Evolutionary conservation across 2,329 filamentous ascomycete genomes (phyloP).

Genomic region (Ophiosphaerella narmari): DNA sequence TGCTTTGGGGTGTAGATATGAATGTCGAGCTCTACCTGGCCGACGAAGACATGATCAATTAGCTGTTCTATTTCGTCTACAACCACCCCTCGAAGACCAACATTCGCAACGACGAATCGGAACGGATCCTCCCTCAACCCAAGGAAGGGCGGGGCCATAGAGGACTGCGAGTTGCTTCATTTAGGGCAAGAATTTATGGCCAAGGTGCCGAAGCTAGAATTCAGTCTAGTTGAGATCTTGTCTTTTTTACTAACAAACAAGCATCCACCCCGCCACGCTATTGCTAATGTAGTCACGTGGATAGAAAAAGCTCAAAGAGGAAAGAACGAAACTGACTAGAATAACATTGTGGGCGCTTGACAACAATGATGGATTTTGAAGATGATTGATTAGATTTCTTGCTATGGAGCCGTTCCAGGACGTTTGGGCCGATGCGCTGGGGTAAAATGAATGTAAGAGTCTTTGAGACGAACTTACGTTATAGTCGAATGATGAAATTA

Average conservation of each 20-base stretch:
- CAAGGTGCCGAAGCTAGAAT: constrained; percentile 16
- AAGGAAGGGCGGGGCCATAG: constrained; percentile 5
- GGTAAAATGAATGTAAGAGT: no score
- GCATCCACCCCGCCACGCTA: constrained; percentile 13
- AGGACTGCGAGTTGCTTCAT: constrained; percentile 11
- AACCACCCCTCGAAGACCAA: no score
- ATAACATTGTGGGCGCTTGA: constrained; percentile 14
- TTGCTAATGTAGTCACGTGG: constrained; percentile 13
- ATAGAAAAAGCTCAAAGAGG: constrained; percentile 11
- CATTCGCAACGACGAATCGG: no score
- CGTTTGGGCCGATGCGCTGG: no score
- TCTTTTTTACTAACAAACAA: constrained; percentile 18
- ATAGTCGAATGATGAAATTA: no score
- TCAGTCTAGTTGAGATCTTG: constrained; percentile 17
- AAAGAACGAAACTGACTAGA: not conserved
- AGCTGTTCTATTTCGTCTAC: no score
- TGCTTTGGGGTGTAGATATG: no score
- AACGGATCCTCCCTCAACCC: not conserved
- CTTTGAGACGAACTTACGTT: no score
- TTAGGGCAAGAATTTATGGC: constrained; percentile 16
- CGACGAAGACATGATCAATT: no score
- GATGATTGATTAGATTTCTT: no score
- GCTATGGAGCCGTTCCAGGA: no score
- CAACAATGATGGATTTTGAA: constrained; percentile 1
- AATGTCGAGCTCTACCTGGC: no score